Conservation (phyloP, 305 asterid genomes). For the Solanum hybrid region DNA sequence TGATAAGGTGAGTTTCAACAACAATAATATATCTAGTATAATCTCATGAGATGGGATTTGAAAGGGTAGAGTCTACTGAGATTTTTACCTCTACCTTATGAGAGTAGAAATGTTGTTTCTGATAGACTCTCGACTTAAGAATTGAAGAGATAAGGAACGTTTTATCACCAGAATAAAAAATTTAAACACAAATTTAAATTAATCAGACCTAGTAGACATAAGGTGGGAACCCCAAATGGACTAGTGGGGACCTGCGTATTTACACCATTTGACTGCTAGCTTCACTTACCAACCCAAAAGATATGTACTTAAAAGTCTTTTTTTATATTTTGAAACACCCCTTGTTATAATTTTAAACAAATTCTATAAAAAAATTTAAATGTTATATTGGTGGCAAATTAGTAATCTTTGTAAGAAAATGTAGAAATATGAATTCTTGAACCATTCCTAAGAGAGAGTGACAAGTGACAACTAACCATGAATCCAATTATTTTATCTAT, state of each 20-base stretch:
- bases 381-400: not conserved
- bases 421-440: not conserved
- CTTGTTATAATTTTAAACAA: not conserved
- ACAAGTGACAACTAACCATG: not conserved
- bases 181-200: not conserved
- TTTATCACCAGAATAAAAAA: not conserved
- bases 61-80: fast-evolving
- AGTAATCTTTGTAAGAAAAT: not conserved
- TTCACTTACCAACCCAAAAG: not conserved
- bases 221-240: not conserved
- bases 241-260: not conserved
- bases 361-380: not conserved
- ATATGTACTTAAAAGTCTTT: too few relatives aligned
- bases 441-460: not conserved
- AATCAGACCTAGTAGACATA: fast-evolving
- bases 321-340: not conserved
- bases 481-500: not conserved
- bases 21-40: not conserved
- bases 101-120: not conserved
- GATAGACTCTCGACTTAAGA: fast-evolving
- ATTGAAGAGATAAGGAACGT: not conserved
- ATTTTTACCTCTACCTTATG: not conserved
- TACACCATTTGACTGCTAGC: not conserved
- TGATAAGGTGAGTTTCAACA: not conserved
- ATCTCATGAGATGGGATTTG: fast-evolving